phyloP scores from a whole-genome alignment of 2,329 filamentous ascomycete species.

The Capronia americana region DNA sequence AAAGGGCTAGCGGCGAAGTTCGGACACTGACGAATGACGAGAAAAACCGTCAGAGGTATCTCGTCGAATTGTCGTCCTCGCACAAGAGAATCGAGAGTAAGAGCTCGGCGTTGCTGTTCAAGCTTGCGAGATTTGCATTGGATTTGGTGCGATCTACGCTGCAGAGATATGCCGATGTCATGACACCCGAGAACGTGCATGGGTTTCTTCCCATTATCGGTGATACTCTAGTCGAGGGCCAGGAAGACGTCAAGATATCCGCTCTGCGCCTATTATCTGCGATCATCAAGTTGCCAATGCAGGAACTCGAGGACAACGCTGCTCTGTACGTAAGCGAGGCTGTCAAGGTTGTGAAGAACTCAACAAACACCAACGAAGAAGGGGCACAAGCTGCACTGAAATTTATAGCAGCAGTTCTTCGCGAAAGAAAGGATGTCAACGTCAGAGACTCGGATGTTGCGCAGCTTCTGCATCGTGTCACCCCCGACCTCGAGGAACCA shows the following conservation, averaged over 20 bases:
- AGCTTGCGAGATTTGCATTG: slow-evolving; percentile 84
- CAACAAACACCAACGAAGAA: slow-evolving; percentile 79
- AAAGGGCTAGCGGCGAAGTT: slow-evolving; percentile 54
- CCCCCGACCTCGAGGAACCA: slow-evolving; percentile 89
- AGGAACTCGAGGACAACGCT: slow-evolving; percentile 70
- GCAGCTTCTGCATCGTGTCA: slow-evolving; percentile 78
- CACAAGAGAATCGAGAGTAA: slow-evolving; percentile 60
- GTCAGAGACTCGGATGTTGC: slow-evolving; percentile 84
- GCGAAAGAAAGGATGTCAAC: slow-evolving; percentile 76
- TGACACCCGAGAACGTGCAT: slow-evolving; percentile 77
- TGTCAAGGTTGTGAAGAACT: slow-evolving; percentile 77
- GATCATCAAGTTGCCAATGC: slow-evolving; percentile 82
- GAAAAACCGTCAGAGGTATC: slow-evolving; percentile 72
- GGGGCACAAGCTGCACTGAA: slow-evolving; percentile 88
- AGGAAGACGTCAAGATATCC: slow-evolving; percentile 92
- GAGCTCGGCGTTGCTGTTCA: slow-evolving; percentile 77
- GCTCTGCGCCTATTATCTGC: slow-evolving; percentile 84
- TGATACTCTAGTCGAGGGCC: slow-evolving; percentile 79
- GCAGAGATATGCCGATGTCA: slow-evolving; percentile 80
- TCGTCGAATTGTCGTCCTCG: slow-evolving; percentile 77
- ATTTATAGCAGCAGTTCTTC: slow-evolving; percentile 80
- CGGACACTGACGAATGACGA: slow-evolving; percentile 56
- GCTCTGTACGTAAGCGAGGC: slow-evolving; percentile 86
- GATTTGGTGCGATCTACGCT: slow-evolving; percentile 86
- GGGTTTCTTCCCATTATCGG: slow-evolving; percentile 90